A percentile compares a stretch with the other conserved stretches of the same genome.
These are phyloP conservation scores for Pseudotulostoma volvatum DNA, from an alignment of 495 filamentous ascomycete species.

Conservation along the genomic window DNA sequence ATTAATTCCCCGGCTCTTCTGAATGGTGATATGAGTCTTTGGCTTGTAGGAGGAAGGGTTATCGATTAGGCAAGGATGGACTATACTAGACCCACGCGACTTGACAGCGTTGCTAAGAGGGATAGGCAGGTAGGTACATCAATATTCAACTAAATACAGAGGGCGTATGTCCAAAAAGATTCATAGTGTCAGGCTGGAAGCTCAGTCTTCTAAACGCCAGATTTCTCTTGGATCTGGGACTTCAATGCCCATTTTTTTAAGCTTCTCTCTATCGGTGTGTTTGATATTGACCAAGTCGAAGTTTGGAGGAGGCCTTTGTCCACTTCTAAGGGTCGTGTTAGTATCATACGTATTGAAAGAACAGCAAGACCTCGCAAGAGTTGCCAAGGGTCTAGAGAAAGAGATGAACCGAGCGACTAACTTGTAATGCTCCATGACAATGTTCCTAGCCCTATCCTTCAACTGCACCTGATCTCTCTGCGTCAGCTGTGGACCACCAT, in stretches of 20 bases:
- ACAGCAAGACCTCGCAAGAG: too few species aligned
- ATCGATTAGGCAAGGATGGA: too few species aligned
- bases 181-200: too few species aligned
- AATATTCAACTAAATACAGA: too few species aligned
- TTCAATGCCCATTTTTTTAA: slow-evolving; percentile 2
- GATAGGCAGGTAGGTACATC: too few species aligned
- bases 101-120: too few species aligned
- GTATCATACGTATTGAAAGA: background rate
- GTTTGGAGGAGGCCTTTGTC: slow-evolving; percentile 1
- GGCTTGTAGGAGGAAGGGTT: too few species aligned
- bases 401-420: slow-evolving; percentile 4
- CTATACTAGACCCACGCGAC: too few species aligned
- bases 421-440: slow-evolving; percentile 20
- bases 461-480: slow-evolving; percentile 61
- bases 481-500: slow-evolving; percentile 22
- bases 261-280: slow-evolving; percentile 3
- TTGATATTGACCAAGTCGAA: slow-evolving; percentile 4
- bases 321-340: slow-evolving; percentile 1
- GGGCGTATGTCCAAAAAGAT: too few species aligned
- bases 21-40: too few species aligned
- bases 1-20: too few species aligned
- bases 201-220: too few species aligned
- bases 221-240: slow-evolving; percentile 1
- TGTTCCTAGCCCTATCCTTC: slow-evolving; percentile 69
- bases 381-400: background rate